Evolutionary conservation across 345 rosid species (phyloP).

Genomic region (Hibiscus tridactylites): DNA sequence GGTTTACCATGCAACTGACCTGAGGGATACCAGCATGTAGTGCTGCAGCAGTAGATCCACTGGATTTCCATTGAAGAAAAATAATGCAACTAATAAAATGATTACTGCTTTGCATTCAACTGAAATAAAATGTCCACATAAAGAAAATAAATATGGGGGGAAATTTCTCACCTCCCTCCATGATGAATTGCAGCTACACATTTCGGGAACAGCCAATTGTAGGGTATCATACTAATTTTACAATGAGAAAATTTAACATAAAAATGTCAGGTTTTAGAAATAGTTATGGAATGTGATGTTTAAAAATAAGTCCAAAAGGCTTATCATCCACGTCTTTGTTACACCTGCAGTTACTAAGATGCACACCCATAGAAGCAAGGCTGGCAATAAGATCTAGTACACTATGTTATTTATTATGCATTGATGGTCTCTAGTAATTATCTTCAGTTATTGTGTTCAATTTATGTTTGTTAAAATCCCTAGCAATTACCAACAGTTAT

Average conservation of each 20-base stretch:
- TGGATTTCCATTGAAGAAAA: constrained; percentile 13
- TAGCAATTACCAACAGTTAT: too few species aligned
- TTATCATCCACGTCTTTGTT: background rate
- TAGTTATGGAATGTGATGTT: background rate
- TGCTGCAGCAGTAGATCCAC: constrained; percentile 92
- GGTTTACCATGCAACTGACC: constrained; percentile 31
- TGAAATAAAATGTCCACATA: background rate
- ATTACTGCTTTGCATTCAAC: background rate
- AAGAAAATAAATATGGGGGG: background rate
- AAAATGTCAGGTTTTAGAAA: background rate
- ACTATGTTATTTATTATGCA: too few species aligned
- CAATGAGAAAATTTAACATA: constrained; percentile 10
- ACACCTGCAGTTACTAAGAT: too few species aligned
- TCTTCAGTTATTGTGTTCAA: too few species aligned
- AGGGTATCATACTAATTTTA: constrained; percentile 52
- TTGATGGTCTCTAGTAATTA: too few species aligned
- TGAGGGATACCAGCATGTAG: constrained; percentile 72
- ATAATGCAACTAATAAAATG: background rate
- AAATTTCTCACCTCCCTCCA: constrained; percentile 65
- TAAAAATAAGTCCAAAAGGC: background rate
- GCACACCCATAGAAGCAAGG: too few species aligned
- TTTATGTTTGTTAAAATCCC: too few species aligned
- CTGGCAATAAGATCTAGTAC: too few species aligned
- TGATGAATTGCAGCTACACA: constrained; percentile 82
- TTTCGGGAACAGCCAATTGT: constrained; percentile 58